Evolutionary conservation across 257 asterid genomes (phyloP), one percentile per base, ranked within the genome.

Genomic region (Nicotiana benthamiana): DNA sequence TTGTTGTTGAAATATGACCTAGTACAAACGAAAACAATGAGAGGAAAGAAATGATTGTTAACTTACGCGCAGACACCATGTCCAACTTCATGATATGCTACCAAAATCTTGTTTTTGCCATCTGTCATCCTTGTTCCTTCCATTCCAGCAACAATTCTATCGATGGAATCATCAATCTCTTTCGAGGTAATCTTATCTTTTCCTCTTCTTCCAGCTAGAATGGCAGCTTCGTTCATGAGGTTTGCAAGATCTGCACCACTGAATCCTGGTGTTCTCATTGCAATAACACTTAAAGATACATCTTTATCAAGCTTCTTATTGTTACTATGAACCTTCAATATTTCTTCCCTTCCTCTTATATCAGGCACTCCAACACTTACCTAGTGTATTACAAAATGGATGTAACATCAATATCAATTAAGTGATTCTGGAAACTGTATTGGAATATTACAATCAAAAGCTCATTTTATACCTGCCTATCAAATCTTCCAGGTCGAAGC

Each of bases 161-260:
- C 95, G 1, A 92, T 89, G 2, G 97, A 85, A 66, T 90, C 94
- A 15, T 90, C 94, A 0, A 90, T 88, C 81, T 89, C 94, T 75
- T 90, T 83, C 34, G 74, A 28, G 30, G 90, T 81, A 34, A 92
- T 82, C 57, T n/a, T 79, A 4, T 79, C 85, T 83, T 85, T 89
- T 54, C 97, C 97, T 86, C 93, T 84, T 57, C 94, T 80, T 53
- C 93, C 97, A 63, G 97, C 94, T 46, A 92, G 92, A 80, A 90
- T 92, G 0, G 93, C 95, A 61, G 97, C 95, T 77, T 90, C 97
- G 40, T 92, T 92, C 92, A 92, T 84, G 46, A 92, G 91, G 86
- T 92, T 90, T 17, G 93, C 91, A 22, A 90, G 88, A 84, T 92
- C 95, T 16, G 93, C 93, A 27, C 95, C 95, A 62, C 97, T 89